Percentiles rank a stretch among this genome's conserved stretches.
Conservation (phyloP, 1,284 basidiomycete species). For the Puccinia polysora region DNA sequence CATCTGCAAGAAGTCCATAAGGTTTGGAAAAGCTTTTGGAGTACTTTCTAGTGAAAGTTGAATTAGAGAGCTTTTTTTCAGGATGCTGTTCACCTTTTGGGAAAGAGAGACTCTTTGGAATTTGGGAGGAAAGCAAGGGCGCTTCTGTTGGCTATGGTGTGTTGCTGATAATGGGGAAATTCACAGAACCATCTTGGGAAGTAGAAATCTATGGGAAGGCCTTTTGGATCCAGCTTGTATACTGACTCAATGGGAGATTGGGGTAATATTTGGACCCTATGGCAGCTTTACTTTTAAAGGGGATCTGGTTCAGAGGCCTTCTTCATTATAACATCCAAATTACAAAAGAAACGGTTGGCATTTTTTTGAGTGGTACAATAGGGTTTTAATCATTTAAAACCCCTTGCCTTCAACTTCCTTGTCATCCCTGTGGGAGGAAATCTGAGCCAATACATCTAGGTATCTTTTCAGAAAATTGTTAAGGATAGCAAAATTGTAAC, state of each 20-base stretch:
- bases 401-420: not conserved
- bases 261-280: constrained; percentile 1
- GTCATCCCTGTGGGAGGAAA: constrained; percentile 25
- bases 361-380: constrained; percentile 31
- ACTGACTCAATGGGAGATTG: not conserved
- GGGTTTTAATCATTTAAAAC: constrained; percentile 17
- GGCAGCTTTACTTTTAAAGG: not conserved
- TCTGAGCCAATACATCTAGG: not conserved
- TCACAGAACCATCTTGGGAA: constrained; percentile 9
- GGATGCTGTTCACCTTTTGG: not conserved
- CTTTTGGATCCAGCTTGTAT: constrained; percentile 5
- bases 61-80: constrained; percentile 9
- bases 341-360: not conserved
- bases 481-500: not conserved
- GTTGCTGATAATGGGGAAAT: not conserved
- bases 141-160: not conserved
- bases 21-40: not conserved
- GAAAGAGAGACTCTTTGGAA: not conserved
- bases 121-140: constrained; percentile 24
- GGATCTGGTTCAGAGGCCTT: not conserved
- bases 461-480: constrained; percentile 21
- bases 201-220: constrained; percentile 35
- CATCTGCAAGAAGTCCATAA: not conserved
- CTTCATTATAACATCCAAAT: constrained; percentile 6
- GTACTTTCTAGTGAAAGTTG: constrained; percentile 24